Evolutionary conservation across 176 grass and related monocot species (phyloP), one percentile per base, ranked within the genome.

Genomic region (Dactylis glomerata): DNA sequence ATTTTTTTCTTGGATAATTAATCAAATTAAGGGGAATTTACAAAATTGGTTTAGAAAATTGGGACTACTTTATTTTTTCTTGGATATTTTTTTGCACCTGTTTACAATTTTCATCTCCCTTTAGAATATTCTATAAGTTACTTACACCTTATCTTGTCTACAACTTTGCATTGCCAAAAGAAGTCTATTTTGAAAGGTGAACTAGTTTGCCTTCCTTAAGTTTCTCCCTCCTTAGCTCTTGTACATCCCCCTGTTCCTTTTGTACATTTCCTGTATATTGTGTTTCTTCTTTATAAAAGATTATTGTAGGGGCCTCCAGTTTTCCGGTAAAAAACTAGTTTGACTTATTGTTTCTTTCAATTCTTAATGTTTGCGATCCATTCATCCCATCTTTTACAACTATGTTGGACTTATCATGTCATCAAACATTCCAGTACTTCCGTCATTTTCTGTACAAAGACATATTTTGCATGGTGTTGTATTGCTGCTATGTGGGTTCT

Each of bases 401-500:
- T 84, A 22, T 71, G n/a, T 47, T n/a, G 20, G 23, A 63, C 45
- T 73, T 71, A 5, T 10, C 55, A 78, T 61, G 28, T 20, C 42
- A 50, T 30, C 32, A 24, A 24, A 31, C 54, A 83, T 46, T 32
- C 69, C n/a, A 71, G 19, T 41, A 78, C 33, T 62, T 52, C 33
- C 38, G 37, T 10, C 34, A n/a, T 74, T 76, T 65, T 11, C 16
- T 33, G 17, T 27, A 55, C 33, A 10, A 50, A 44, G 31, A 49
- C 58, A 68, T 65, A 33, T 54, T 84, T 68, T 64, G 19, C 65
- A 79, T 74, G 75, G 71, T 79, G 63, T 40, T 80, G 58, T 52
- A 51, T 67, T 90, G 22, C 57, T 71, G 54, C 54, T 56, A 52
- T 37, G 58, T 84, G 68, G 19, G 31, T 87, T 81, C 68, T 84